Evolutionary conservation across 768 basidiomycete genomes (phyloP).

Genomic region (Suillus subalutaceus): DNA sequence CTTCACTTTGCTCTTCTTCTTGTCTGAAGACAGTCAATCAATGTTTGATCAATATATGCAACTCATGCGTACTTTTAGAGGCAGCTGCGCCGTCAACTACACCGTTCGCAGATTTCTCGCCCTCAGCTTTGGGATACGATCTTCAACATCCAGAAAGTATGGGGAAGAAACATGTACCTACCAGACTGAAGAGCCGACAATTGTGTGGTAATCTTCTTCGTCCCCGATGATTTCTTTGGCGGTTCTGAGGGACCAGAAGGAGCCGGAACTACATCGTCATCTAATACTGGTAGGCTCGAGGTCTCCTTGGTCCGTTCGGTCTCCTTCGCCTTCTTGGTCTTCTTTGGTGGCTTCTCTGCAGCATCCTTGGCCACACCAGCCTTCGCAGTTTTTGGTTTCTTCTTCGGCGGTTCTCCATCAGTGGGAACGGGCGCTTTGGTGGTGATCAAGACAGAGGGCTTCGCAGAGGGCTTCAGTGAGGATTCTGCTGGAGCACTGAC

Average conservation of each 20-base stretch:
- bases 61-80: conserved; percentile 2
- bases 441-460: conserved; percentile 9
- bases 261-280: neutral
- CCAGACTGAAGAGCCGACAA: neutral
- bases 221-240: neutral
- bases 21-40: neutral
- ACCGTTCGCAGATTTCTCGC: neutral
- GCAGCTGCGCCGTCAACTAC: too few relatives aligned
- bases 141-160: neutral
- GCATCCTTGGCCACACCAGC: conserved; percentile 5
- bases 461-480: neutral
- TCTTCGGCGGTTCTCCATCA: conserved; percentile 8
- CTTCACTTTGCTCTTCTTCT: neutral
- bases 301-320: neutral
- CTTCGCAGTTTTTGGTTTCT: conserved; percentile 9
- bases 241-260: neutral
- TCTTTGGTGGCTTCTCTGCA: conserved; percentile 11
- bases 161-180: neutral
- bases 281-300: neutral
- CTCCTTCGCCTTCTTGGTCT: conserved; percentile 12
- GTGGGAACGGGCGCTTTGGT: conserved; percentile 1
- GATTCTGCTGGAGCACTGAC: neutral
- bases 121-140: neutral
- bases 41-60: neutral
- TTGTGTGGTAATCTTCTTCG: neutral